Conservation (phyloP, 1,139 yeast species). For the Diutina mesorugosa region DNA sequence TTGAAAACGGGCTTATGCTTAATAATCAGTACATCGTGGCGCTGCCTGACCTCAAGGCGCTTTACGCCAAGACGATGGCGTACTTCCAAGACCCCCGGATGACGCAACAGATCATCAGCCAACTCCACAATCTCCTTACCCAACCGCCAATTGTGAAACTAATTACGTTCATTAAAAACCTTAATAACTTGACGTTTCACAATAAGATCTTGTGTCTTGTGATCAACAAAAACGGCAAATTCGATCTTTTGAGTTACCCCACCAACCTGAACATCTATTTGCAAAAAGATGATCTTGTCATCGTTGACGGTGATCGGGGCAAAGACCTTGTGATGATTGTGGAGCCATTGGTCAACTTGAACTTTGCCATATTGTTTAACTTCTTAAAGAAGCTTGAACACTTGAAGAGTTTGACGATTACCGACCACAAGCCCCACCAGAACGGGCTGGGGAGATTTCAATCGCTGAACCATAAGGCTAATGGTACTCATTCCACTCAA, state of each 20-base stretch:
- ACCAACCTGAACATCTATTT: slow-evolving; percentile 40
- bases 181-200: slow-evolving; percentile 29
- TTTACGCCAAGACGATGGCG: slow-evolving; percentile 28
- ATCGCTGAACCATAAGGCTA: slow-evolving; percentile 11
- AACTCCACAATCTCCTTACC: slow-evolving; percentile 18
- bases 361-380: slow-evolving; percentile 36
- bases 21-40: slow-evolving; percentile 40
- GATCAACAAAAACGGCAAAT: slow-evolving; percentile 43
- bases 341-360: slow-evolving; percentile 17
- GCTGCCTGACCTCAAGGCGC: slow-evolving; percentile 31
- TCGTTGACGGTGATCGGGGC: slow-evolving; percentile 40
- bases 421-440: slow-evolving; percentile 10
- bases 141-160: slow-evolving; percentile 21
- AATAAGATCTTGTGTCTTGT: slow-evolving; percentile 34
- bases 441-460: slow-evolving; percentile 8
- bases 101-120: slow-evolving; percentile 20
- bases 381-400: slow-evolving; percentile 69
- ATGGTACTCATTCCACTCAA: slow-evolving; percentile 26
- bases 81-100: slow-evolving; percentile 33
- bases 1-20: slow-evolving; percentile 43
- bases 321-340: slow-evolving; percentile 38
- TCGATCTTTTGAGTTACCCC: slow-evolving; percentile 35
- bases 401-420: slow-evolving; percentile 54
- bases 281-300: slow-evolving; percentile 30
- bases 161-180: slow-evolving; percentile 27